phyloP scores from a whole-genome alignment of 1,139 yeast species.

The Blastobotrys proliferans region DNA sequence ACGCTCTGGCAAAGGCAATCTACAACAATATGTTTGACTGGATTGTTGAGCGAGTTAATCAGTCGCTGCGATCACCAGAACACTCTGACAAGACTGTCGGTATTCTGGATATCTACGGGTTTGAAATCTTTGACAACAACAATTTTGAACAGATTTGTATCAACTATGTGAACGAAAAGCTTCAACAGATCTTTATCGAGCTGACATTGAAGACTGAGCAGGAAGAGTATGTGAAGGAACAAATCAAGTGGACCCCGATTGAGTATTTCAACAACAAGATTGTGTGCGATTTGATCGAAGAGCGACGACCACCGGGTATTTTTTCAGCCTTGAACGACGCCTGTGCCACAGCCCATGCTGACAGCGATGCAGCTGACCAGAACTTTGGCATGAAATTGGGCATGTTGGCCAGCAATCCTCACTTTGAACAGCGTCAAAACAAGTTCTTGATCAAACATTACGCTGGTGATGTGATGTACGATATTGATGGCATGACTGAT shows the following conservation, averaged over 20 bases:
- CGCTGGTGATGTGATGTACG: constrained; percentile 98
- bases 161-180: constrained; percentile 93
- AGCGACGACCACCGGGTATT: constrained; percentile 91
- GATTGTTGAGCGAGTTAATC: constrained; percentile 93
- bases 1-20: constrained; percentile 91
- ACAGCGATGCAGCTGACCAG: constrained; percentile 94
- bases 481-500: constrained; percentile 87
- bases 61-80: constrained; percentile 52
- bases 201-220: constrained; percentile 94
- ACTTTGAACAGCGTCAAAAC: constrained; percentile 83
- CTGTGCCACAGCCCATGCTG: constrained; percentile 98
- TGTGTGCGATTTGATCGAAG: constrained; percentile 95
- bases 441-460: constrained; percentile 92
- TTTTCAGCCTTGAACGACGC: constrained; percentile 97
- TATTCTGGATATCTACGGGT: constrained; percentile 95
- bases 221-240: constrained; percentile 93
- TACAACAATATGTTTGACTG: constrained; percentile 93
- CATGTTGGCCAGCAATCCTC: constrained; percentile 75
- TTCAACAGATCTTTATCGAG: constrained; percentile 95
- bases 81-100: constrained; percentile 74
- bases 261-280: constrained; percentile 94
- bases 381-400: constrained; percentile 90
- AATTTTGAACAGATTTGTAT: constrained; percentile 96
- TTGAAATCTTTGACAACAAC: constrained; percentile 94
- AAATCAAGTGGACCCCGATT: constrained; percentile 97